Conservation (phyloP, 352 stramenopile species). For the Plasmopara halstedii region DNA sequence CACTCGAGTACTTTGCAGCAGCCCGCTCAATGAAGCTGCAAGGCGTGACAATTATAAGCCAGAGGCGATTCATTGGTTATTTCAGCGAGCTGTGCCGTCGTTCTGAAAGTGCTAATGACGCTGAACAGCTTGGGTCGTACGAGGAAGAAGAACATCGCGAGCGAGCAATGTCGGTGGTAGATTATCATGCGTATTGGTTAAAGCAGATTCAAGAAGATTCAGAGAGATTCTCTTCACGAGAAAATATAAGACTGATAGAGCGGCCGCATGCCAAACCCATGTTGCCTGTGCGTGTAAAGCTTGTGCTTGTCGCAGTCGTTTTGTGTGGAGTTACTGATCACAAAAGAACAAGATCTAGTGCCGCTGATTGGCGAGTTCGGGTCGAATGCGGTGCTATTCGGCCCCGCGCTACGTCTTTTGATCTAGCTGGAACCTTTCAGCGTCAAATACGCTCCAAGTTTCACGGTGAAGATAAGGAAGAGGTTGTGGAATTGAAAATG, state of each 20-base stretch:
- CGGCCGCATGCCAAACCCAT: conserved; percentile 20
- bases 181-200: conserved; percentile 45
- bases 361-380: conserved; percentile 42
- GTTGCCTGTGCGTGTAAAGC: conserved; percentile 21
- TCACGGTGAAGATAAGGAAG: conserved; percentile 1
- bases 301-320: conserved; percentile 35
- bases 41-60: conserved; percentile 79
- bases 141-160: conserved; percentile 20
- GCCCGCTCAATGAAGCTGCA: conserved; percentile 68
- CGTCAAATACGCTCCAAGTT: conserved; percentile 1
- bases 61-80: conserved; percentile 72
- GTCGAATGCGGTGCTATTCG: conserved; percentile 37
- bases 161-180: conserved; percentile 21
- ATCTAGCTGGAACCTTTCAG: conserved; percentile 19
- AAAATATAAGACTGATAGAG: background rate
- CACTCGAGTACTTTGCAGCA: conserved; percentile 61
- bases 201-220: conserved; percentile 23
- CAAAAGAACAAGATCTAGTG: conserved; percentile 26
- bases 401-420: conserved; percentile 16
- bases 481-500: conserved; percentile 33
- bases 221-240: conserved; percentile 11
- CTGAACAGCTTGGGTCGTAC: conserved; percentile 8
- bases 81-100: conserved; percentile 52
- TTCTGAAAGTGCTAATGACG: conserved; percentile 10
- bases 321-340: conserved; percentile 37